Evolutionary conservation across 2,329 filamentous ascomycete species (phyloP), one percentile per base, ranked within the genome.

Genomic region (Xylaria hypoxylon): DNA sequence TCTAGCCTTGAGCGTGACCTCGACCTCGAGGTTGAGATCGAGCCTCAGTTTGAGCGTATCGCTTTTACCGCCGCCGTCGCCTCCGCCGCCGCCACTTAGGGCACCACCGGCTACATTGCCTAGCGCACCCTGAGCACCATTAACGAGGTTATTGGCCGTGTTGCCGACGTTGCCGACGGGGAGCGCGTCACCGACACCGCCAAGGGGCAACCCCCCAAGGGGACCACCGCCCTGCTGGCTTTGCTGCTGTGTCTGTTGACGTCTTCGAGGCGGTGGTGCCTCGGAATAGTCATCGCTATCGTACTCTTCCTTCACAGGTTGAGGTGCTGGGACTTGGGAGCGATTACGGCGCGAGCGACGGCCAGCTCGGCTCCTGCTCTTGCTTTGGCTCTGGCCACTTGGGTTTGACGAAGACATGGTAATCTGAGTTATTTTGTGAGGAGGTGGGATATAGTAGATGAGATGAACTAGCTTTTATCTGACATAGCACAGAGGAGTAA

Each of bases 1-100:
- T 79, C 90, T 90, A 24, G 92, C 92, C 84, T 96, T 96, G 65
- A 96, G 85, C 74, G 94, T 91, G 70, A 96, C 92, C 79, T 96
- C 92, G 61, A 96, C 87, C 74, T 96, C 92, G 65, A 96, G 83
- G 78, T 96, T 96, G 67, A 94, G 84, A 76, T 96, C 92, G 19
- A 95, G 82, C 55, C 90, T 86, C 73, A 96, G 80, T 75, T 90
- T 89, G 76, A 94, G 80, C 28, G 92, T 92, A 73, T 94, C 76
- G 44, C 72, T 84, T 75, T 84, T 83, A 74, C 84, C 83, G 73
- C 67, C 31, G 17, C 59, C 68, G 19, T 55, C 69, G 73, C 84
- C 83, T 73, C 64, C 61, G 28, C 77, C 78, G 48, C 74, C 79
- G 28, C 66, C 72, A 19, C 72, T 67, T 28, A 76, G 68, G 1